Conservation (phyloP, 495 filamentous ascomycete species). For the Lineolata rhizophorae region DNA sequence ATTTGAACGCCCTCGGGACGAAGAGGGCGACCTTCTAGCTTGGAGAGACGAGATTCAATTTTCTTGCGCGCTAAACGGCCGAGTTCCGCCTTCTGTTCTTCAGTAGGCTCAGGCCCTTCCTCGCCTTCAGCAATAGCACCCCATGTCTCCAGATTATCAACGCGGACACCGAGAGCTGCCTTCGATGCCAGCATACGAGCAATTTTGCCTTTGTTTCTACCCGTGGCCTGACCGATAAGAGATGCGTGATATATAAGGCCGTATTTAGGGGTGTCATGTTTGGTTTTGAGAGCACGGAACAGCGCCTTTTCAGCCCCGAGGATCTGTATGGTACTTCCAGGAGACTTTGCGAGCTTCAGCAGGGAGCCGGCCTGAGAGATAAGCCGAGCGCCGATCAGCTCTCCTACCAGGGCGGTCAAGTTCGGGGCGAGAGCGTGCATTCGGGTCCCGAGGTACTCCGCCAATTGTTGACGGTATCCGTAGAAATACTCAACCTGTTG, state of each 20-base stretch:
- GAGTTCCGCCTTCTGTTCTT: constrained; percentile 64
- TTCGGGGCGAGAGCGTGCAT: constrained; percentile 98
- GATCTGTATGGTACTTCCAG: constrained; percentile 91
- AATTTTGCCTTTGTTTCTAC: constrained; percentile 98
- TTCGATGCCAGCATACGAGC: constrained; percentile 88
- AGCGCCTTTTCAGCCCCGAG: constrained; percentile 96
- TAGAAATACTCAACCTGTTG: constrained; percentile 83
- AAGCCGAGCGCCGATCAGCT: constrained; percentile 82
- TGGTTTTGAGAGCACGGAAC: constrained; percentile 95
- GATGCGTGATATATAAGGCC: constrained; percentile 97
- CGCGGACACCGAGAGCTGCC: constrained; percentile 75
- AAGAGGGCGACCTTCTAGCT: constrained; percentile 79
- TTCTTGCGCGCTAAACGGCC: constrained; percentile 52
- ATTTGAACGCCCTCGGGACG: constrained; percentile 52
- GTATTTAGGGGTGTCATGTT: constrained; percentile 98
- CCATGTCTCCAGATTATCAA: constrained; percentile 76
- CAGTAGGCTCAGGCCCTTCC: constrained; percentile 47
- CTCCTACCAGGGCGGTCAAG: constrained; percentile 78
- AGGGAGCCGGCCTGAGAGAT: constrained; percentile 92
- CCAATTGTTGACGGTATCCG: constrained; percentile 72
- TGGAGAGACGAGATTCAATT: constrained; percentile 69
- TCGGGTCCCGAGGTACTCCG: constrained; percentile 69
- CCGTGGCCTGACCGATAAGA: constrained; percentile 85
- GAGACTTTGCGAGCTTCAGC: constrained; percentile 89
- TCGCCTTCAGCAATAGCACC: constrained; percentile 33